Conservation (phyloP, 1,139 yeast genomes). For the Yamadazyma songkhlaensis region DNA sequence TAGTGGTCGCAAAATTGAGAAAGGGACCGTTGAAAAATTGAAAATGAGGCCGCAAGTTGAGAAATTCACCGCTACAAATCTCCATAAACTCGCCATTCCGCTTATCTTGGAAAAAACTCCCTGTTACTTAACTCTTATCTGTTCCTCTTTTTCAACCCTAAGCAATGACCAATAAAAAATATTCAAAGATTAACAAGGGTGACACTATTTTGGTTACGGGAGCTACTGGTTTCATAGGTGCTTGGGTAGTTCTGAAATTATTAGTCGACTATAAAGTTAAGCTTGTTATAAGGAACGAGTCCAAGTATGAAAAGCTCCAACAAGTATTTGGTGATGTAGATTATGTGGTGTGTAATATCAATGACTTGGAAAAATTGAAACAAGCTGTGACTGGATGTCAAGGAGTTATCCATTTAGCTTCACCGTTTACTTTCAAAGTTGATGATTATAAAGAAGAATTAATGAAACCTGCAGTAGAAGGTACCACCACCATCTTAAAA, state of each 20-base stretch:
- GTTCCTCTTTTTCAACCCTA: constrained; percentile 5
- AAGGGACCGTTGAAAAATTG: too few relatives aligned
- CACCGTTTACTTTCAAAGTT: constrained; percentile 21
- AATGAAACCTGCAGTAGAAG: constrained; percentile 19
- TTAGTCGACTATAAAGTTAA: constrained; percentile 45
- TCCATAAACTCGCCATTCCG: too few relatives aligned
- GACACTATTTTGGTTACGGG: constrained; percentile 29
- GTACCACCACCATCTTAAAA: constrained; percentile 22
- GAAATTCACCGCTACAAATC: too few relatives aligned
- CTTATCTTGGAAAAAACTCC: too few relatives aligned
- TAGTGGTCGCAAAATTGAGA: too few relatives aligned
- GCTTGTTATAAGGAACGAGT: constrained; percentile 55
- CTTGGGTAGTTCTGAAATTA: constrained; percentile 26
- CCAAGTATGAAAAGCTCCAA: constrained; percentile 42
- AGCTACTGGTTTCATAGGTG: constrained; percentile 38
- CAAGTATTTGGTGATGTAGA: constrained; percentile 22
- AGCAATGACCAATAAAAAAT: constrained; percentile 14
- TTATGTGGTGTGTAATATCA: constrained; percentile 51
- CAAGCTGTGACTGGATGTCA: constrained; percentile 44
- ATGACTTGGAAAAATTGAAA: constrained; percentile 49
- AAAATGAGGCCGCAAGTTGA: too few relatives aligned
- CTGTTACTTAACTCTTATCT: not conserved
- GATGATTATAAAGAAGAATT: constrained; percentile 17
- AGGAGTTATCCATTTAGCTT: constrained; percentile 49
- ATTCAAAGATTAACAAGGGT: constrained; percentile 9